Evolutionary conservation across 352 stramenopile species (phyloP).

Genomic region (Phytopythium kandeliae): DNA sequence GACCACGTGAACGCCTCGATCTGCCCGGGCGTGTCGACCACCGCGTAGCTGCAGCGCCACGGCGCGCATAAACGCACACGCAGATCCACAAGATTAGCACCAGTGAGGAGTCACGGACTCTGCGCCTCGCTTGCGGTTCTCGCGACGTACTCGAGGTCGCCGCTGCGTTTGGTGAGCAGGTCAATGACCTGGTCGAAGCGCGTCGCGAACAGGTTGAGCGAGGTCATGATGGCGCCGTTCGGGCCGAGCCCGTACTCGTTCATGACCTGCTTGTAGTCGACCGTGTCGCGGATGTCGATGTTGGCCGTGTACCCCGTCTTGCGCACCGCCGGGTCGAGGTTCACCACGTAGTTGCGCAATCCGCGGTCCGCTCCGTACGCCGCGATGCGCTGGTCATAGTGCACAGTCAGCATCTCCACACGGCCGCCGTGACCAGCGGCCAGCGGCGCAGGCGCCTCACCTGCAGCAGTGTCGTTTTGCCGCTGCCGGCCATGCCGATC

Average conservation of each 20-base stretch:
- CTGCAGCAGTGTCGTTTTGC: conserved; percentile 96
- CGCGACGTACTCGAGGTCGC: conserved; percentile 71
- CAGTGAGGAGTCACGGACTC: too few relatives aligned
- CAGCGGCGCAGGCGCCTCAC: conserved; percentile 6
- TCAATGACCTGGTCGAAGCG: conserved; percentile 98
- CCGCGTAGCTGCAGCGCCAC: conserved; percentile 82
- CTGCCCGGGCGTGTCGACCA: conserved; percentile 98
- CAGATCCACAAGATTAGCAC: background rate
- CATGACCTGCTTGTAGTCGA: conserved; percentile 99
- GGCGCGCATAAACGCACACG: too few relatives aligned
- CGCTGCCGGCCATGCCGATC: conserved; percentile 96
- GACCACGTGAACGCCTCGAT: conserved; percentile 99
- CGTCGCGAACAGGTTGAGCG: conserved; percentile 99
- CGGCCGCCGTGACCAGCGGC: too few relatives aligned
- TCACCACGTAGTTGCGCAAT: conserved; percentile 93
- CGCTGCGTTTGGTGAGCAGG: conserved; percentile 89
- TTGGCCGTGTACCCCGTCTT: conserved; percentile 95
- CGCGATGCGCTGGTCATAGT: conserved; percentile 33
- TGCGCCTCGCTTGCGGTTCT: too few relatives aligned
- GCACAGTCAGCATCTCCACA: background rate
- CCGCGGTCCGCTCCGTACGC: conserved; percentile 66
- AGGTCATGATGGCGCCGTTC: conserved; percentile 99
- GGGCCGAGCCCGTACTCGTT: conserved; percentile 96
- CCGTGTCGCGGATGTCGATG: conserved; percentile 99
- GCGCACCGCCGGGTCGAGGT: conserved; percentile 97